Evolutionary conservation across 495 filamentous ascomycete species (phyloP), one percentile per base, ranked within the genome.

Genomic region (Hypoxylon subgilvum): DNA sequence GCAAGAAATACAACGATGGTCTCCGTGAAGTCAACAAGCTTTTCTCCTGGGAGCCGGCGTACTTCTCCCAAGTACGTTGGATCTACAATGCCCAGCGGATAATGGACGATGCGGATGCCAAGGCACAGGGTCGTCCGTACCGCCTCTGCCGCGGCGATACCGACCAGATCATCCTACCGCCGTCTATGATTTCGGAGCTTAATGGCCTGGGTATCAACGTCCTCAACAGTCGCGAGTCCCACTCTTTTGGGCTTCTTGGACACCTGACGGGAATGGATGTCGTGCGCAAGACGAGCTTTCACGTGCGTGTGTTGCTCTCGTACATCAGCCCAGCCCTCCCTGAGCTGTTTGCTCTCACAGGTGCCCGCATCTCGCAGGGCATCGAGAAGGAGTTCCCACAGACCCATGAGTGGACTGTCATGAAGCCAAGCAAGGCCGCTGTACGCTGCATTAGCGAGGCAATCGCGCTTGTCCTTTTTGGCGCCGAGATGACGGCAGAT

Each of bases 291-390:
- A 45, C 23, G 3, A 45, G 14, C 42, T 45, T 30, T 8, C 42
- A 45, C 23, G 23, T 45, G 12, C 23, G 27, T 12, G n/a, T 18
- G 23, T 25, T 45, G 13, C 42, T 45, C 6, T 13, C 18, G 10
- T 41, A 41, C 19, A 55, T 55, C 30, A 55, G 52, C 17, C 40
- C 52, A 12, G 52, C 52, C 4, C 13, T 55, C 0, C 17, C 39
- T 4, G 22, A 55, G 41, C 17, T 45, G 12, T 39, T 55, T 19
- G 30, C 39, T 3, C 41, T 30, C 12, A 31, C 41, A 14, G 28
- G 31, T 5, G 22, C 23, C 2, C 22, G 50, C 4, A 19, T 44
- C 13, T 44, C 50, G 6, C 22, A 40, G 2, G 50, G 38, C 27
- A 53, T 53, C 9, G 23, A 31, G 18, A 12, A 34, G 6, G 27